Base-by-base conservation (phyloP, 805 yeast species). In the Wickerhamiella shivajii region DNA sequence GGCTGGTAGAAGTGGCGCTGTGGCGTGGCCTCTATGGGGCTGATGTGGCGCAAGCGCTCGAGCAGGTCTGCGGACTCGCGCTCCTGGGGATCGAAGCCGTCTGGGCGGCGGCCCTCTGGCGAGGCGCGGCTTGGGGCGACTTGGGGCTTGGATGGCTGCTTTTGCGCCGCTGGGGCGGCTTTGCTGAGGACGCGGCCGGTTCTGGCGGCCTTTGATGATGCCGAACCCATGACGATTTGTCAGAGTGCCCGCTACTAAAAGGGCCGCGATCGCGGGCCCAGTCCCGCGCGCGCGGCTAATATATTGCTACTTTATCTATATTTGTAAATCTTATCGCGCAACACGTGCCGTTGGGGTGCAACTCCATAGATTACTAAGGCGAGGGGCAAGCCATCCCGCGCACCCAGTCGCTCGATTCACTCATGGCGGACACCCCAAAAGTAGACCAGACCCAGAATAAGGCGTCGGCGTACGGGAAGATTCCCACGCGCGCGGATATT, bases 31-130 rank as follows among this genome's bases (percentile, higher is more conserved):
- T 15, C 29, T 13, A 12, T 25, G 9, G 29, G 34, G 11, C 20
- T 14, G 16, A 25, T 17, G 18, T 23, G 34, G n/a, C 29, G 21
- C 11, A 27, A 21, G 31, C 14, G 26, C 14, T 28, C 26, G 31
- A 19, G 30, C 22, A 21, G 29, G 23, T 11, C 13, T 4, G 24
- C 31, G 27, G 40, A 31, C n/a, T 27, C 38, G 3, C 31, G 29
- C 11, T 24, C 38, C 10, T 37, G 37, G n/a, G 35, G 39, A 14
- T 42, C 42, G 18, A 6, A 55, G 64, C 7, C 77, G 73, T 47
- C 63, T 61, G 39, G 35, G 15, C 27, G 18, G n/a, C n/a, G n/a
- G n/a, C n/a, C n/a, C n/a, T n/a, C n/a, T n/a, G n/a, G n/a, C n/a
- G n/a, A n/a, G 6, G 6, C n/a, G n/a, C 24, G 24, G n/a, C 10